Conservation (phyloP, 805 yeast genomes). For the Monosporozyma aquatica region DNA sequence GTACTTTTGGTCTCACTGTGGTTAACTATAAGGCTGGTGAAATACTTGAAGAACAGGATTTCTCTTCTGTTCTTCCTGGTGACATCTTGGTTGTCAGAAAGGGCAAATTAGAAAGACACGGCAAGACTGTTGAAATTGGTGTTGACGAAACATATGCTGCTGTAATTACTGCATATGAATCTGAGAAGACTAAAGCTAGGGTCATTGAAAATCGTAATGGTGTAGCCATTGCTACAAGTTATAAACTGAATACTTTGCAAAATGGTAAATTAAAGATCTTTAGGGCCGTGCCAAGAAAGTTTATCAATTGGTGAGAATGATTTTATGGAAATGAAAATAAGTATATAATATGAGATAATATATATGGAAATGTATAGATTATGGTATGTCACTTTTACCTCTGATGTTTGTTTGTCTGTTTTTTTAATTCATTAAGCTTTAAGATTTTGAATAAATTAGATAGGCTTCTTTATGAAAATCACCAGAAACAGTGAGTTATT, state of each 20-base stretch:
- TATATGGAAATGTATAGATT: conserved; percentile 1
- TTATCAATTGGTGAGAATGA: conserved; percentile 65
- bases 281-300: conserved; percentile 65
- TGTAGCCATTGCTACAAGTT: conserved; percentile 49
- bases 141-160: conserved; percentile 43
- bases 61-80: conserved; percentile 68
- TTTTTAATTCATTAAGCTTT: too few relatives aligned
- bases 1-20: conserved; percentile 53
- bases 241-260: conserved; percentile 62
- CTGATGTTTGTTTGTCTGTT: too few relatives aligned
- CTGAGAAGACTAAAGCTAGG: conserved; percentile 56
- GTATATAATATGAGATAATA: too few relatives aligned
- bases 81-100: conserved; percentile 71
- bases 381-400: not conserved
- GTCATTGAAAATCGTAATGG: conserved; percentile 55
- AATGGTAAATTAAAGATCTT: conserved; percentile 74
- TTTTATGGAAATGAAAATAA: too few relatives aligned
- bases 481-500: too few relatives aligned
- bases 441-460: too few relatives aligned
- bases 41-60: conserved; percentile 37
- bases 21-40: conserved; percentile 46
- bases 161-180: conserved; percentile 66
- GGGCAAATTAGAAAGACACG: conserved; percentile 62
- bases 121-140: conserved; percentile 43
- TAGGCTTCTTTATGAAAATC: too few relatives aligned